Evolutionary conservation across 352 stramenopile genomes (phyloP).

Genomic region (Phytophthora boehmeriae): DNA sequence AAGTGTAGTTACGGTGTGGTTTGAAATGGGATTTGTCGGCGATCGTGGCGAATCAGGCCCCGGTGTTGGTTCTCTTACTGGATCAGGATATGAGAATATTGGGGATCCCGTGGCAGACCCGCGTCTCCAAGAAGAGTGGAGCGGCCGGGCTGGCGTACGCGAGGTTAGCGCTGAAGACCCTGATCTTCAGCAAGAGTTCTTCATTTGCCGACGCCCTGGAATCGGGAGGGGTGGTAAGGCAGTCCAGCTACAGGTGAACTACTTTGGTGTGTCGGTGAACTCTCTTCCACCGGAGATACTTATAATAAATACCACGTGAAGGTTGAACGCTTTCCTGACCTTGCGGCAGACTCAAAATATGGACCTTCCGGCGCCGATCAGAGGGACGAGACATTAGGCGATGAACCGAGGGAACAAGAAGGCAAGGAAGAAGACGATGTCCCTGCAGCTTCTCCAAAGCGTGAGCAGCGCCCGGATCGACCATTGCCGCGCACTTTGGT

Average conservation of each 20-base stretch:
- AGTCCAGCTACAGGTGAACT: conserved; percentile 62
- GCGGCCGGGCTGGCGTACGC: conserved; percentile 32
- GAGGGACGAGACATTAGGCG: conserved; percentile 48
- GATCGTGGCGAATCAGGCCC: conserved; percentile 38
- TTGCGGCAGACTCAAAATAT: conserved; percentile 47
- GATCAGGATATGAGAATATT: conserved; percentile 60
- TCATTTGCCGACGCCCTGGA: conserved; percentile 56
- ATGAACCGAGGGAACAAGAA: conserved; percentile 30
- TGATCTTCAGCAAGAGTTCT: conserved; percentile 42
- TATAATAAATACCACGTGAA: conserved; percentile 80
- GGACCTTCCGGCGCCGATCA: conserved; percentile 44
- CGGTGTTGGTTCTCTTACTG: conserved; percentile 45
- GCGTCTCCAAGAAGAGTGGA: conserved; percentile 57
- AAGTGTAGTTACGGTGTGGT: too few relatives aligned
- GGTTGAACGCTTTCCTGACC: conserved; percentile 54
- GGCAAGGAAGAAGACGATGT: conserved; percentile 36
- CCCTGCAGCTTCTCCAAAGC: conserved; percentile 22
- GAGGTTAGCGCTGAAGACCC: conserved; percentile 51
- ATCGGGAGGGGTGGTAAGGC: conserved; percentile 37
- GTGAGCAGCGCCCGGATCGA: conserved; percentile 32
- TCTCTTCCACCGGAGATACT: conserved; percentile 55
- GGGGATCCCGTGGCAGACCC: conserved; percentile 56
- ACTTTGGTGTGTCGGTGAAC: conserved; percentile 67
- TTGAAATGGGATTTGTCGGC: too few relatives aligned
- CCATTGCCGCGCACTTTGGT: conserved; percentile 36